phyloP scores from a whole-genome alignment of 169 alveolate species.

The Plasmodium knowlesi region DNA sequence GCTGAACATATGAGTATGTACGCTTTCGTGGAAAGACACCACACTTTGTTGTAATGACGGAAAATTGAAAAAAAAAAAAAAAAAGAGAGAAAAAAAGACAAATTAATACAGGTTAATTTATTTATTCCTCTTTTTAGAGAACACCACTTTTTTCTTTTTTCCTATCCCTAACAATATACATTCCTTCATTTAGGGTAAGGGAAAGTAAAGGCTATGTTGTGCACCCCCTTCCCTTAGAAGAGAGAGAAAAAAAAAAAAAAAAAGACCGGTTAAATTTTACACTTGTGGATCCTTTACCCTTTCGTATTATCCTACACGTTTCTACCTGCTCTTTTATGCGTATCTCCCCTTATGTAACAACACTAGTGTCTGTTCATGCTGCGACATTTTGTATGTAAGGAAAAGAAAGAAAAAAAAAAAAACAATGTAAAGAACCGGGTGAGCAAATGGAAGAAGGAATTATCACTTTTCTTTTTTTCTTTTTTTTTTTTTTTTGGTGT shows the following conservation, averaged over 20 bases:
- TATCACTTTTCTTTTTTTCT: neutral
- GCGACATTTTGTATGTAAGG: too few species aligned
- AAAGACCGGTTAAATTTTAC: too few species aligned
- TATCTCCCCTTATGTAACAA: too few species aligned
- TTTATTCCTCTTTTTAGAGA: neutral
- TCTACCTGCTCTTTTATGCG: too few species aligned
- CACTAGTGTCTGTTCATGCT: too few species aligned
- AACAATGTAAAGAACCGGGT: neutral
- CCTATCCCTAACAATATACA: too few species aligned
- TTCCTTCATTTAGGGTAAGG: too few species aligned
- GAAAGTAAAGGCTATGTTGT: too few species aligned
- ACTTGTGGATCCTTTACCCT: too few species aligned
- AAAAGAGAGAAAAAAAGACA: neutral
- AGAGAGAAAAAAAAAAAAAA: too few species aligned
- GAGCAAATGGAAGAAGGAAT: neutral
- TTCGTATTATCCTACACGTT: too few species aligned
- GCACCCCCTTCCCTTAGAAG: too few species aligned
- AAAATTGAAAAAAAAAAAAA: neutral
- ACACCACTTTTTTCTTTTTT: neutral
- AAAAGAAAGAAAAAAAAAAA: neutral
- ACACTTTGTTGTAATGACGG: neutral
- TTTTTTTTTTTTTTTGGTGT: neutral
- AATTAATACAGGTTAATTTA: neutral
- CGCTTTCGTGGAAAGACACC: neutral
- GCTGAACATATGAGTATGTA: neutral